Percentiles rank a stretch among this genome's conserved stretches.
Conservation (phyloP, 768 basidiomycete species). For the Pisolithus marmoratus region DNA sequence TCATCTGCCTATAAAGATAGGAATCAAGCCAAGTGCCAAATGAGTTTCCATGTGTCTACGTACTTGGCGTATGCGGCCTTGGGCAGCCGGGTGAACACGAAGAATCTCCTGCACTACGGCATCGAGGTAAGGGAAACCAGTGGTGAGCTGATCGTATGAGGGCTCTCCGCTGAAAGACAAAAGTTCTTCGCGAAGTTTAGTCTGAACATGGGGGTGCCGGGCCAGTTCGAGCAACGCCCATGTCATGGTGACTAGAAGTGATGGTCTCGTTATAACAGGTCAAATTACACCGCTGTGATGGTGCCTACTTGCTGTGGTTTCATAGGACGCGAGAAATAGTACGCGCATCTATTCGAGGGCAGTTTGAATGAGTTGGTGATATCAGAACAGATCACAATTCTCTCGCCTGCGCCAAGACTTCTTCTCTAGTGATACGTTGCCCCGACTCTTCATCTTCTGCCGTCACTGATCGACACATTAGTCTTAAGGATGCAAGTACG, state of each 20-base stretch:
- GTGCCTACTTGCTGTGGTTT: slow-evolving; percentile 15
- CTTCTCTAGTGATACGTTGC: slow-evolving; percentile 19
- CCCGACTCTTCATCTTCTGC: slow-evolving; percentile 26
- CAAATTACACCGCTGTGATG: not conserved
- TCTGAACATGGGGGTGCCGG: too few species aligned
- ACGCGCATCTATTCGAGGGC: slow-evolving; percentile 10
- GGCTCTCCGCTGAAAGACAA: too few species aligned
- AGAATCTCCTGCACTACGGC: slow-evolving; percentile 42
- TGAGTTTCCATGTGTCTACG: not conserved
- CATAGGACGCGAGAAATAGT: slow-evolving; percentile 16
- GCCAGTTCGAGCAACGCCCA: too few species aligned
- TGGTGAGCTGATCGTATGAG: too few species aligned
- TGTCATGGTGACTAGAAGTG: too few species aligned
- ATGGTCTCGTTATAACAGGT: not conserved
- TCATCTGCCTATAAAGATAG: slow-evolving; percentile 31
- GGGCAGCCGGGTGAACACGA: slow-evolving; percentile 36
- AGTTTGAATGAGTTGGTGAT: too few species aligned
- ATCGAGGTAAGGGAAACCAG: too few species aligned
- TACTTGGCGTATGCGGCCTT: slow-evolving; percentile 12
- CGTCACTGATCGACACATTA: slow-evolving; percentile 23
- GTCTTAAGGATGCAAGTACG: slow-evolving; percentile 8
- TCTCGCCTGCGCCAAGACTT: slow-evolving; percentile 20
- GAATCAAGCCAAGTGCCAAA: not conserved
- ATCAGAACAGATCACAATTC: too few species aligned
- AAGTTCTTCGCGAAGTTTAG: too few species aligned